A percentile compares a stretch with the other conserved stretches of the same genome.
These are phyloP conservation scores for Fusarium sp. DNA, from an alignment of 2,329 filamentous ascomycete genomes.

Conservation along the genomic window DNA sequence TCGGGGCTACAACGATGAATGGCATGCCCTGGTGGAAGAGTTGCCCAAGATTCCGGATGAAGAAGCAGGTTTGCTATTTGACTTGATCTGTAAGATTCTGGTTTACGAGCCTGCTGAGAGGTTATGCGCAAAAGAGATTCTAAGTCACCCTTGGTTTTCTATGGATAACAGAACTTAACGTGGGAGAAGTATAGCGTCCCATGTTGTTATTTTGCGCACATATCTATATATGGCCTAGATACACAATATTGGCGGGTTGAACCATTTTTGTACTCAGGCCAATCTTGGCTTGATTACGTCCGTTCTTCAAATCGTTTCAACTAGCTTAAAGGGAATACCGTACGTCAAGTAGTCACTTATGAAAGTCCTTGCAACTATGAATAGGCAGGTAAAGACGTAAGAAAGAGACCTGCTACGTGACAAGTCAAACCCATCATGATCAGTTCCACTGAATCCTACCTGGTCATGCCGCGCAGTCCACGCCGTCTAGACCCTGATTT, in stretches of 20 bases:
- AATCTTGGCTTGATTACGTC: neutral
- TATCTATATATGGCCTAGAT: neutral
- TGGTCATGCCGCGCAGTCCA: neutral
- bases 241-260: neutral
- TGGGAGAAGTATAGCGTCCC: neutral
- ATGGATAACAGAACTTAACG: neutral
- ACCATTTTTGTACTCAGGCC: neutral
- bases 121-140: conserved; percentile 30
- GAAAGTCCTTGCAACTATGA: too few species aligned
- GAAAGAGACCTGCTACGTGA: too few species aligned
- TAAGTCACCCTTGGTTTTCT: conserved; percentile 42
- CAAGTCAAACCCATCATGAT: too few species aligned
- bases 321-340: neutral
- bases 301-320: neutral
- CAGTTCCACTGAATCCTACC: too few species aligned
- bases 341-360: neutral
- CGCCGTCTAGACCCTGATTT: neutral
- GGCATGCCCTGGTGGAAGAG: conserved; percentile 7
- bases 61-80: conserved; percentile 36
- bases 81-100: conserved; percentile 41
- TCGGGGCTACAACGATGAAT: conserved; percentile 25
- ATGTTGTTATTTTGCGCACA: neutral
- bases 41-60: conserved; percentile 34
- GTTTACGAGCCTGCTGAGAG: conserved; percentile 38
- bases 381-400: too few species aligned